These are phyloP conservation scores for Globisporangium canariense DNA, from an alignment of 352 stramenopile species.

Conservation along the genomic window DNA sequence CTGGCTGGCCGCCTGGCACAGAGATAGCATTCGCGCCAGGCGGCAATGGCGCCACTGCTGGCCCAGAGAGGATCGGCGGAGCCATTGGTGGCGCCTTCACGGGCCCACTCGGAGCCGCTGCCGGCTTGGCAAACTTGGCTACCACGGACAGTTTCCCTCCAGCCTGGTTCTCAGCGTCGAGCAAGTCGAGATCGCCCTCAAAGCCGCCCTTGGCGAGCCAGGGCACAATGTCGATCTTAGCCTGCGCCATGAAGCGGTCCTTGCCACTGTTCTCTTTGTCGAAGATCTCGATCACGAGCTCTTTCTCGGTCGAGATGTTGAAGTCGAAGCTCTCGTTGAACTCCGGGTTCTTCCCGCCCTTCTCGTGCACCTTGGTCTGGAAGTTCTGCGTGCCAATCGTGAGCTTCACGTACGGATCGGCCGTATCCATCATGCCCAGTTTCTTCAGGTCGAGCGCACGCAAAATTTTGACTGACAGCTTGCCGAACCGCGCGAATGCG, in stretches of 20 bases:
- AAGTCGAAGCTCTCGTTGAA: constrained; percentile 95
- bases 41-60: constrained; percentile 55
- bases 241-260: constrained; percentile 92
- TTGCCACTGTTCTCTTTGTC: constrained; percentile 89
- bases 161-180: constrained; percentile 73
- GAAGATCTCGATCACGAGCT: constrained; percentile 90
- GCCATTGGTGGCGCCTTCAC: constrained; percentile 55
- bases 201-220: constrained; percentile 93
- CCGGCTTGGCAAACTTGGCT: constrained; percentile 85
- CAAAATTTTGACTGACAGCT: constrained; percentile 89
- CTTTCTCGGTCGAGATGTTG: constrained; percentile 93
- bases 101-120: constrained; percentile 25
- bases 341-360: constrained; percentile 91
- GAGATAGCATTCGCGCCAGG: constrained; percentile 54
- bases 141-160: constrained; percentile 86
- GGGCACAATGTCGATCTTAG: constrained; percentile 89
- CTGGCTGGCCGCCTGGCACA: constrained; percentile 40
- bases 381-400: constrained; percentile 84
- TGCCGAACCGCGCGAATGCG: constrained; percentile 87
- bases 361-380: constrained; percentile 81
- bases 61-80: constrained; percentile 58
- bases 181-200: constrained; percentile 88
- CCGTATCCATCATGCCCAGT: constrained; percentile 90
- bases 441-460: constrained; percentile 91
- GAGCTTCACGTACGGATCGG: constrained; percentile 92